Base-by-base conservation (phyloP, 148 eudicot species). In the Polygonum aviculare region DNA sequence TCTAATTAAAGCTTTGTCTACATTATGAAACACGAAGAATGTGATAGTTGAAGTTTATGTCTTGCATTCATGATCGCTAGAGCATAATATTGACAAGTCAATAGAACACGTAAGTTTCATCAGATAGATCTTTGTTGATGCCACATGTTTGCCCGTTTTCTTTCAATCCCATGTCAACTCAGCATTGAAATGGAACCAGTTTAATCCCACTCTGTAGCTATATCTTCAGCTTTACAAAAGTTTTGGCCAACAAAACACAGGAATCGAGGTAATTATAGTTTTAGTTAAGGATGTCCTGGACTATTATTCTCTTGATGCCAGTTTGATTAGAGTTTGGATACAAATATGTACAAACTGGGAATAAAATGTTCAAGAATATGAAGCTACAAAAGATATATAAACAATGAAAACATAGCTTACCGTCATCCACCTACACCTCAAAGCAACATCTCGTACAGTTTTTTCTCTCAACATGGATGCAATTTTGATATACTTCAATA, bases 391-490 rank as follows among this genome's bases (percentile, higher is more conserved):
- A 4, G 15, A 14, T 36, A 15, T 67, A 8, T 67, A 3, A 77
- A 51, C 6, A 19, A 76, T 45, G 59, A 76, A 33, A 22, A 76
- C 44, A 77, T 69, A 80, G 77, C 96, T 89, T 79, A 93, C 98
- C 89, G 80, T 79, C 93, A 93, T 85, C 98, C 98, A 93, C 76
- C 88, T 88, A 82, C 98, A 93, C 84, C 98, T 84, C 71, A 93
- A 81, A 82, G 98, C 96, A 78, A 93, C 98, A 79, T 91, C 98
- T 54, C 98, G 93, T 44, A 93, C 96, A 78, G 92, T 88, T 84
- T 93, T 93, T 49, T 93, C 93, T 73, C 82, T 86, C 80, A 93
- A 80, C 51, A 78, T 80, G 38, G 93, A 92, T 80, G 98, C 96
- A 80, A 93, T 93, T 80, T 93, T 93, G 69, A 89, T 83, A 74